Conservation (phyloP, 2,329 filamentous ascomycete genomes). For the Whalleya microplaca region DNA sequence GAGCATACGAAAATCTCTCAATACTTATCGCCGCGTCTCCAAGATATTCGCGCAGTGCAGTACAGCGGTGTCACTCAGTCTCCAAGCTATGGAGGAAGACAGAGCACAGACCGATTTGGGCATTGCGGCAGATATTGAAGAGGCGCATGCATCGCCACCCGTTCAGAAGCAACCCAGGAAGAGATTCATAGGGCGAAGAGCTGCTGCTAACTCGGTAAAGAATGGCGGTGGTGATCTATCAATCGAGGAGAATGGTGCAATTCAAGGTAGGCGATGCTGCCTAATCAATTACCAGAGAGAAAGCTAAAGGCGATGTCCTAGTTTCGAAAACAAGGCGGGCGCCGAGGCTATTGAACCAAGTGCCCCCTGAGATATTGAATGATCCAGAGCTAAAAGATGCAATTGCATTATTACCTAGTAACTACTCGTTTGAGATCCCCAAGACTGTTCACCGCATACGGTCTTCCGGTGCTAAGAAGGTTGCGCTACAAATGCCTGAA, state of each 20-base stretch:
- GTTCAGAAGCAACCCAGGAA: conserved; percentile 77
- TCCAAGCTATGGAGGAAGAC: conserved; percentile 71
- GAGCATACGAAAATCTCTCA: too few species aligned
- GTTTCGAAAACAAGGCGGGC: conserved; percentile 73
- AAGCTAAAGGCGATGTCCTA: conserved; percentile 39
- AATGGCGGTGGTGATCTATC: conserved; percentile 39
- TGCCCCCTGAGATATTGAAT: conserved; percentile 84
- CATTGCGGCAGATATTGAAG: conserved; percentile 68
- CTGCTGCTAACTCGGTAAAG: conserved; percentile 65
- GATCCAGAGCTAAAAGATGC: conserved; percentile 86
- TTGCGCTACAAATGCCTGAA: conserved; percentile 97
- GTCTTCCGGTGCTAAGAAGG: conserved; percentile 74
- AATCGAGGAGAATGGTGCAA: conserved; percentile 64
- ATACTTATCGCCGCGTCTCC: conserved; percentile 1
- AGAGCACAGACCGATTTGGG: conserved; percentile 71
- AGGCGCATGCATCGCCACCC: conserved; percentile 43
- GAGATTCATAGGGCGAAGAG: conserved; percentile 84
- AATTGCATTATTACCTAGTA: conserved; percentile 83
- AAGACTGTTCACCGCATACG: conserved; percentile 97
- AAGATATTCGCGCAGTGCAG: neutral
- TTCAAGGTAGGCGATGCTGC: conserved; percentile 61
- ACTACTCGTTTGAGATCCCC: conserved; percentile 98
- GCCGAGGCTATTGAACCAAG: conserved; percentile 84
- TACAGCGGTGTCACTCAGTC: neutral
- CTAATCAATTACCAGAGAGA: neutral